Evolutionary conservation across 164 flowering plant species (phyloP).

Genomic region (Berberis thunbergii): DNA sequence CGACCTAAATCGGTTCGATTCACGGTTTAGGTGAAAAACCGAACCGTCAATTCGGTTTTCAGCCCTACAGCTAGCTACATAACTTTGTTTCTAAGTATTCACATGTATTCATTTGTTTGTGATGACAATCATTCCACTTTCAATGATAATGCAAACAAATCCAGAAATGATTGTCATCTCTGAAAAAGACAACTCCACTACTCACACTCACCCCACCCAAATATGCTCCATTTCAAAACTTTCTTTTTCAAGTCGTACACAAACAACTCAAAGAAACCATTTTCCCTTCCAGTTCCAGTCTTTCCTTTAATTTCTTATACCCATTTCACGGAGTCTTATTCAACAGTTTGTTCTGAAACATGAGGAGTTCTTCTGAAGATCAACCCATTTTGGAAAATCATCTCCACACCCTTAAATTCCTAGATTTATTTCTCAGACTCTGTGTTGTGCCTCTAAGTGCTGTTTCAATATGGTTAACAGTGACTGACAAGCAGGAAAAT

Average conservation of each 20-base stretch:
- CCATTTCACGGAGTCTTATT: neutral
- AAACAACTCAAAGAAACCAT: neutral
- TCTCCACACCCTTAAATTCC: slow-evolving; percentile 14
- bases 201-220: slow-evolving; percentile 18
- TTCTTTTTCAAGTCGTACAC: neutral
- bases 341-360: slow-evolving; percentile 6
- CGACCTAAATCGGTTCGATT: too few species aligned
- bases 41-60: too few species aligned
- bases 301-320: neutral
- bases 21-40: too few species aligned
- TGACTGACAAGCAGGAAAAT: slow-evolving; percentile 49
- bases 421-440: slow-evolving; percentile 57
- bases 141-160: slow-evolving; percentile 6
- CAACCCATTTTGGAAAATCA: slow-evolving; percentile 11
- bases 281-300: neutral
- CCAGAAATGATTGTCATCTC: slow-evolving; percentile 11
- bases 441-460: slow-evolving; percentile 51
- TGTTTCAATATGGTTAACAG: slow-evolving; percentile 66
- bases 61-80: too few species aligned
- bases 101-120: neutral
- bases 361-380: slow-evolving; percentile 25
- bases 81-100: neutral
- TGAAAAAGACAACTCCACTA: slow-evolving; percentile 23
- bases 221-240: neutral
- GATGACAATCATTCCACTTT: slow-evolving; percentile 10